These are phyloP conservation scores for Ophiostoma sp. DNA, from an alignment of 2,329 filamentous ascomycete genomes.

Conservation along the genomic window DNA sequence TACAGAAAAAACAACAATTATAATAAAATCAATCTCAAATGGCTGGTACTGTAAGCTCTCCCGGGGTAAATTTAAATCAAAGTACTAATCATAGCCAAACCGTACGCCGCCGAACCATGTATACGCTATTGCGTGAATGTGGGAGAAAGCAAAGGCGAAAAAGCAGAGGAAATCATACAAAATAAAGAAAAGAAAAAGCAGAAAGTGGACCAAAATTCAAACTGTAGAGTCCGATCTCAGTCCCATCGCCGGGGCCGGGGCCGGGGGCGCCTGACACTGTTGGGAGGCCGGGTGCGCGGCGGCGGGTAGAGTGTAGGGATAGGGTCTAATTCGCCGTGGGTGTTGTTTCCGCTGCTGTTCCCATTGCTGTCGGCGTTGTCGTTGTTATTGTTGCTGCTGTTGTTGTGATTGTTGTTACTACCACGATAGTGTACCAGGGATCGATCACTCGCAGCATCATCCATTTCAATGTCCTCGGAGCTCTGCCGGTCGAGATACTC, in stretches of 20 bases:
- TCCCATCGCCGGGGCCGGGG: slow-evolving; percentile 15
- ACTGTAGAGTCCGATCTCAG: neutral
- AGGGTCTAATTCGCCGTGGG: neutral
- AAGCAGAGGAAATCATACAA: neutral
- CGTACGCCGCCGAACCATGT: neutral
- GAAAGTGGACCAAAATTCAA: neutral
- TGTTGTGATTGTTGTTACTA: neutral
- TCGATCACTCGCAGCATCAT: slow-evolving; percentile 25
- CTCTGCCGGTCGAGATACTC: slow-evolving; percentile 16
- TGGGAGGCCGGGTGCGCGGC: slow-evolving; percentile 19
- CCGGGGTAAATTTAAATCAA: neutral
- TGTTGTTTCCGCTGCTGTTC: neutral
- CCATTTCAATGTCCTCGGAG: slow-evolving; percentile 22
- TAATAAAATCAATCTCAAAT: neutral
- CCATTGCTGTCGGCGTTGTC: neutral
- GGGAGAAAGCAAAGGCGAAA: neutral
- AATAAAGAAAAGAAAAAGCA: neutral
- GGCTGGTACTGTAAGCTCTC: slow-evolving; percentile 4
- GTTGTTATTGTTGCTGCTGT: neutral
- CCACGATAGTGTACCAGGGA: slow-evolving; percentile 18
- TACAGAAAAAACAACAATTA: too few species aligned
- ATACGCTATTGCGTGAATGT: neutral
- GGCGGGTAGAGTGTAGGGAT: slow-evolving; percentile 17
- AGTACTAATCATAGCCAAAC: neutral
- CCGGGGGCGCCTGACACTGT: slow-evolving; percentile 3